Base-by-base conservation (phyloP, 257 asterid genomes). In the Gentiana macrophylla region DNA sequence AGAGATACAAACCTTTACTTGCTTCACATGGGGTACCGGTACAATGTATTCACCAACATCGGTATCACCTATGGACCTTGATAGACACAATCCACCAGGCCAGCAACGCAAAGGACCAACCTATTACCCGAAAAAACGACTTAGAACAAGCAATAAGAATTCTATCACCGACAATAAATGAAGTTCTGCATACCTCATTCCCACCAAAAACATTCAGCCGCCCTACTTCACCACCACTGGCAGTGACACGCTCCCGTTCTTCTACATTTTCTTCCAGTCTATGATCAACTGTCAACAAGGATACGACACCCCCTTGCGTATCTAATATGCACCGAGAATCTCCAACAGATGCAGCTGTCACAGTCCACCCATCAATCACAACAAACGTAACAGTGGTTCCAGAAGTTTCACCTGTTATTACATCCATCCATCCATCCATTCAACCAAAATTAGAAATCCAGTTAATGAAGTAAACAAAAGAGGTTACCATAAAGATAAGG, bases 41-140 rank as follows among this genome's bases (percentile, higher is more conserved):
- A 87, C 94, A 51, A 91, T 91, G 65, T 74, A 87, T 76, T 91
- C 98, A 52, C 98, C 98, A 37, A 91, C 97, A 64, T 91, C 98
- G 10, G 95, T 84, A 62, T 91, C 98, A 56, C 98, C 98, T 43
- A 91, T 91, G 32, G 98, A 91, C 78, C 98, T 83, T 35, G 98
- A 91, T 71, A 91, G 95, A 61, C 98, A 91, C 70, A 91, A 77
- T 38, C 97, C 98, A 66, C 96, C 97, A 36, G 98, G 97, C 98
- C 98, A 91, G 77, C 98, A 91, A 47, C 98, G 98, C 55, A 91
- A 67, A 6, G 98, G 98, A 63, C 98, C 98, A 75, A 91, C 95
- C 98, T 91, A 70, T 43, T 77, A 15, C 56, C 59, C 63, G 70
- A 50, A 67, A 60, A 36, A 32, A 53, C 62, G 48, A 57, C 34